Evolutionary conservation across 768 basidiomycete species (phyloP).

Genomic region (Tylopilus rubrobrunneus): DNA sequence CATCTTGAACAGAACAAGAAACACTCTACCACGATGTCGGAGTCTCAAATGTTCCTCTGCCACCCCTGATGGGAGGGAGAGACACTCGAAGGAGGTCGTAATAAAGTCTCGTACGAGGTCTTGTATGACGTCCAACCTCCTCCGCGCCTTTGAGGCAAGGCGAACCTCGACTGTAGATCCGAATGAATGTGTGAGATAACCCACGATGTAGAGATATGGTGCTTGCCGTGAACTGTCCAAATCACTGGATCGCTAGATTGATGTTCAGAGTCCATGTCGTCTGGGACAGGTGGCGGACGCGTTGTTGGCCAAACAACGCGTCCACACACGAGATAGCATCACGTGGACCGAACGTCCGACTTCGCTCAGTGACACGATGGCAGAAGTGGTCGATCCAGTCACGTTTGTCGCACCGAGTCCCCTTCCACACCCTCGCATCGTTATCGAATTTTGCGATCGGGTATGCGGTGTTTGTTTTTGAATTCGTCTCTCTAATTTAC

Average conservation of each 20-base stretch:
- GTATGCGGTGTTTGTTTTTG: slow-evolving; percentile 39
- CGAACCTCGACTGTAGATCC: slow-evolving; percentile 75
- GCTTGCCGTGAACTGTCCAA: slow-evolving; percentile 69
- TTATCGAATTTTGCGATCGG: slow-evolving; percentile 91
- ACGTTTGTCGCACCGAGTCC: slow-evolving; percentile 56
- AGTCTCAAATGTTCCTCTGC: no score
- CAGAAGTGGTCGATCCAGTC: slow-evolving; percentile 38
- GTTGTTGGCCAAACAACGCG: slow-evolving; percentile 47
- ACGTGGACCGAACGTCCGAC: slow-evolving; percentile 23
- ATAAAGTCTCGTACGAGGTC: slow-evolving; percentile 57
- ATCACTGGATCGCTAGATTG: slow-evolving; percentile 17
- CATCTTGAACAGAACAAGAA: no score
- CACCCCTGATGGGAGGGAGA: no score
- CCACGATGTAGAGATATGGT: background rate
- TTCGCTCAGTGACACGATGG: slow-evolving; percentile 15
- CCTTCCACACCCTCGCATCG: slow-evolving; percentile 51
- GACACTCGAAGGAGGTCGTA: slow-evolving; percentile 53
- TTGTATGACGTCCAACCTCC: slow-evolving; percentile 74
- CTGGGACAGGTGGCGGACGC: slow-evolving; percentile 8
- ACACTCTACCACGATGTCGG: no score
- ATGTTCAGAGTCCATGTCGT: slow-evolving; percentile 13
- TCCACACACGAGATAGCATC: slow-evolving; percentile 34
- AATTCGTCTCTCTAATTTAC: slow-evolving; percentile 1
- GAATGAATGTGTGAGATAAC: background rate
- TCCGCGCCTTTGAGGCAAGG: slow-evolving; percentile 59